Evolutionary conservation across 1,284 basidiomycete species (phyloP), one percentile per base, ranked within the genome.

Genomic region (Violaceomyces palustris): DNA sequence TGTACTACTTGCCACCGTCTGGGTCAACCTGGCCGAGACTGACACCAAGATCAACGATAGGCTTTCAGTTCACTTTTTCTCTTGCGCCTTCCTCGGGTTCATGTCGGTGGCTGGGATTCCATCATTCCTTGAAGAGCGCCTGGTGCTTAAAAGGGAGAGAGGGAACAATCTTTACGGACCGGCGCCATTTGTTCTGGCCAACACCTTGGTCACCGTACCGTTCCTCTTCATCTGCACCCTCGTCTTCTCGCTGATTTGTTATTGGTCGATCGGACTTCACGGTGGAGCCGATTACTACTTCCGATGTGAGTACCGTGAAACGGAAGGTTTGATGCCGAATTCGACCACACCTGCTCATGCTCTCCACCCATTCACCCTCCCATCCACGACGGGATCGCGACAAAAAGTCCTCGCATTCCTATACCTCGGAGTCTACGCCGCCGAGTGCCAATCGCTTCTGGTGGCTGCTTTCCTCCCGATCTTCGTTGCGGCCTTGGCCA

Each of bases 401-500:
- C n/a, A n/a, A n/a, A n/a, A n/a, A n/a, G 83, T 81, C 72, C 71
- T 82, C 4, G 73, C 74, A 3, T 80, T 80, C 64, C 73, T 83
- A 10, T 83, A 78, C 72, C 74, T 83, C 18, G 80, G 79, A 0
- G 77, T 84, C 9, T 69, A 79, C 27, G 77, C 78, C 1, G 82
- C 82, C 2, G 82, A 83, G 62, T 77, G 77, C 19, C 81, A 82
- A 57, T 75, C 75, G 7, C 64, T 80, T 17, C 67, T 83, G 18
- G 69, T 84, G 35, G 78, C 81, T 0, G 75, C 80, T 0, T 36
- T 78, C 10, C 45, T 83, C 1, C 82, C 82, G 0, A 78, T 82
- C 39, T 83, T 83, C 50, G 79, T 83, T 27, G 81, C 81, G 0
- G 78, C 82, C 1, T 74, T 84, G 3, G 82, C 82, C 0, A 74